Percentiles rank a stretch among this genome's conserved stretches.
phyloP scores from a whole-genome alignment of 371 early-diverging fungal species.

The Dipsacomyces acuminosporus region DNA sequence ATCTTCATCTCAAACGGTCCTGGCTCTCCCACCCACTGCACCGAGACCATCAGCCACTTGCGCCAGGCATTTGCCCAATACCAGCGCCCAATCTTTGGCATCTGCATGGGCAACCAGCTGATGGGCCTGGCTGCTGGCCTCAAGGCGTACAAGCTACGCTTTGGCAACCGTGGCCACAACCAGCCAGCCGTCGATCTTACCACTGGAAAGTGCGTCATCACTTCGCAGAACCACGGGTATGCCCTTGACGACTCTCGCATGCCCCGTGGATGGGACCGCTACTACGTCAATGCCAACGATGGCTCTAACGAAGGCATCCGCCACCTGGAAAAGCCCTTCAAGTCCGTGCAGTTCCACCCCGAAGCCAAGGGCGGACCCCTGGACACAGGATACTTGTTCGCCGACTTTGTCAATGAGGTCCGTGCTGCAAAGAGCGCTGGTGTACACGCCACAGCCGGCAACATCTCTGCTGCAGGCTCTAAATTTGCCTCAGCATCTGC shows the following conservation, averaged over 20 bases:
- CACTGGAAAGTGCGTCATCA: conserved; percentile 75
- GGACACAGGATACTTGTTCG: conserved; percentile 85
- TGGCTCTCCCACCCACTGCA: conserved; percentile 72
- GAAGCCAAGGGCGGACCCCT: conserved; percentile 94
- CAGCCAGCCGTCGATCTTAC: conserved; percentile 81
- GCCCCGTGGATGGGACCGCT: conserved; percentile 69
- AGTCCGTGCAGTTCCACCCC: conserved; percentile 94
- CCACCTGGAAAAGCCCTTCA: conserved; percentile 65
- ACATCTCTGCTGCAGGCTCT: not conserved
- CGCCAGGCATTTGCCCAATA: conserved; percentile 55
- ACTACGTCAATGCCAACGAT: conserved; percentile 92
- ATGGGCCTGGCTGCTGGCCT: conserved; percentile 88
- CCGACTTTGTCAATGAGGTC: conserved; percentile 57
- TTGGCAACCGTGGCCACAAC: conserved; percentile 96
- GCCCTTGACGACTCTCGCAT: conserved; percentile 69
- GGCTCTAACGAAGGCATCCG: conserved; percentile 91
- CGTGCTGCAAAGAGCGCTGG: conserved; percentile 36
- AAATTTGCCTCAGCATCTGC: conserved; percentile 1
- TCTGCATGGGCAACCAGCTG: conserved; percentile 94
- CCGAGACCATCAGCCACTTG: conserved; percentile 64
- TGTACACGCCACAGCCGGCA: conserved; percentile 1
- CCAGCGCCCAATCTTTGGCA: conserved; percentile 90
- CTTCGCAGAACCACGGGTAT: conserved; percentile 95
- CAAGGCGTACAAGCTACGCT: conserved; percentile 81
- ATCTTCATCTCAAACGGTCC: conserved; percentile 93